phyloP scores from a whole-genome alignment of 2,329 filamentous ascomycete genomes.

The Hymenoscyphus occultus region DNA sequence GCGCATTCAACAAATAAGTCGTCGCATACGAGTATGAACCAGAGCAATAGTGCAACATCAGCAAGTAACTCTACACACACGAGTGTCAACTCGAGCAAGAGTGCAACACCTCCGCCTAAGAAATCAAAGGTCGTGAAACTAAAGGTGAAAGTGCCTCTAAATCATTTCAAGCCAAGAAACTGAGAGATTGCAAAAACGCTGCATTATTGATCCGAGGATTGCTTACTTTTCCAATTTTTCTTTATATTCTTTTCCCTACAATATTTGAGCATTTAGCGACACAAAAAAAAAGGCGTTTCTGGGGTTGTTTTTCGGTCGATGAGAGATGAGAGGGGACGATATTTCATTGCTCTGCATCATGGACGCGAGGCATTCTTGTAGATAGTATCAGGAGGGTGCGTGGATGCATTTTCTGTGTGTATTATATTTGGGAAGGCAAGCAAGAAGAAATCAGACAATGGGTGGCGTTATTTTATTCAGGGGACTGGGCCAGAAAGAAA shows the following conservation, averaged over 20 bases:
- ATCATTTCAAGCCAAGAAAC: neutral
- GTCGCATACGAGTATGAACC: neutral
- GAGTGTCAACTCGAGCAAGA: neutral
- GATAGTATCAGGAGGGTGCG: neutral
- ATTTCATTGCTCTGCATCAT: neutral
- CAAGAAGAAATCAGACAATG: neutral
- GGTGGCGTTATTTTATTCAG: neutral
- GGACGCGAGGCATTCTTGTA: slow-evolving; percentile 5
- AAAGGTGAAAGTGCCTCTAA: slow-evolving; percentile 5
- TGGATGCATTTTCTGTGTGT: slow-evolving; percentile 2
- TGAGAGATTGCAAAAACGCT: neutral
- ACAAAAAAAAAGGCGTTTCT: slow-evolving; percentile 1
- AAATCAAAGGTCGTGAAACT: neutral
- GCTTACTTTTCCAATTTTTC: neutral
- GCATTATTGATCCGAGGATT: neutral
- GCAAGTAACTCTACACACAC: neutral
- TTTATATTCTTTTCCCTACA: neutral
- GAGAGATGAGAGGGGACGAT: neutral
- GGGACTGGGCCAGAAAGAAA: neutral
- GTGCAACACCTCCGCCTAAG: neutral
- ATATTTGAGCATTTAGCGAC: slow-evolving; percentile 6
- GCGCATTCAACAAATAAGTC: neutral
- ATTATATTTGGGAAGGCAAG: neutral
- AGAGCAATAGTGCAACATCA: neutral
- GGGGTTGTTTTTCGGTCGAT: neutral